Base-by-base conservation (phyloP, 495 filamentous ascomycete species). In the Annulohypoxylon stygium region DNA sequence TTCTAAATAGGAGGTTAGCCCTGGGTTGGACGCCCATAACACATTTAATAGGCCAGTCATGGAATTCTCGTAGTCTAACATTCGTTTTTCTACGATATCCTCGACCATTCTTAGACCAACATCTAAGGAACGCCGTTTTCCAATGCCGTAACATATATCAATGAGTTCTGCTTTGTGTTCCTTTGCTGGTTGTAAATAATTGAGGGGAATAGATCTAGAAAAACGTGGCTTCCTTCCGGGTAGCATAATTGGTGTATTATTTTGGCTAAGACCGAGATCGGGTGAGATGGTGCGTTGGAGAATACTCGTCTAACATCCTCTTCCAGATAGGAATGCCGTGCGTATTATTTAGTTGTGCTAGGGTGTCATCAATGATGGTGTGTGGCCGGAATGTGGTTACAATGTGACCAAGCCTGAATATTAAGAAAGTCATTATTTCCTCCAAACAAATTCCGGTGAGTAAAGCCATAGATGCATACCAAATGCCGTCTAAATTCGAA, bases 181-280 rank as follows among this genome's bases (percentile, higher is more conserved):
- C 20, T 57, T 34, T 23, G 54, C 12, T 3, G 34, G 6, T 1
- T 39, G n/a, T n/a, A 43, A 5, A n/a, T 25, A 53, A 16, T 5
- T 14, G 23, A 48, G 26, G 30, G 48, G 3, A 14, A 7, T 16
- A 26, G 8, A 5, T 2, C 26, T 43, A n/a, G 10, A 9, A 3
- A 6, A 39, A 14, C 61, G 61, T 8, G 23, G 9, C 11, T 41
- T 51, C 5, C 2, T 53, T 54, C 47, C 53, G 1, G 47, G 47
- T 16, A 50, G 43, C 8, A 26, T 64, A 4, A 20, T 64, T 54
- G 39, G 47, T 26, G 39, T 14, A 9, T 20, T 54, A 26, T 26
- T n/a, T 11, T 51, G 3, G 25, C 8, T 30, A 33, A 54, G 50
- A 54, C 50, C 50, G 50, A 33, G 14, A 54, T 54, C 50, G 50